Base-by-base conservation (phyloP, 2,329 filamentous ascomycete species). In the Dactylellina cionopaga region DNA sequence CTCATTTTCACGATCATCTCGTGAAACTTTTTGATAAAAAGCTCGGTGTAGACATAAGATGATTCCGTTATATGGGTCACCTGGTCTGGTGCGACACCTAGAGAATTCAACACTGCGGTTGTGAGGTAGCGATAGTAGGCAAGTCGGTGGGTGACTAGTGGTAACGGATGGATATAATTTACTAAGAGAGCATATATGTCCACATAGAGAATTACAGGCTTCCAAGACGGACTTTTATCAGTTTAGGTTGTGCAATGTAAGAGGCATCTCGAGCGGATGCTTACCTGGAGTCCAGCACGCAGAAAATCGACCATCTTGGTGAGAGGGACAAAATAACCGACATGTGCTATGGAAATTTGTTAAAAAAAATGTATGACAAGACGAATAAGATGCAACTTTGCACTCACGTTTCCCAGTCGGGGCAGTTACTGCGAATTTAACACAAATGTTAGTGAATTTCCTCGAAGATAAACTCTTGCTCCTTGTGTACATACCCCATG, bases 331-430 rank as follows among this genome's bases (percentile, higher is more conserved):
- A 72, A 59, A 35, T 72, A 72, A 24, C 68, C 68, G 17, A 72
- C 35, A 41, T 72, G 68, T n/a, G 68, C 68, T 72, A 33, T 17
- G 22, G 31, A 9, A 47, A 25, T 46, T 25, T 37, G 5, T 3
- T 41, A 19, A n/a, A n/a, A 39, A 39, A 43, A 41, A 35, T 56
- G 10, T 41, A 9, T 35, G 13, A 17, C 7, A 7, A 51, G 15
- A 10, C 33, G 27, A 7, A 47, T 5, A 3, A 13, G 7, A 25
- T 11, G 44, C 7, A 2, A 46, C 24, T 19, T 11, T 9, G 11
- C 9, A 49, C 66, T 27, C 60, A 72, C 68, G 68, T n/a, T 65
- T 72, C 25, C 68, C 68, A n/a, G 68, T 72, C 10, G 68, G 68
- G 11, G 68, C 68, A 13, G 59, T 65, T 4, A 64, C 66, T 71